Conservation (phyloP, 495 filamentous ascomycete species). For the Hypoxylon fuscum region DNA sequence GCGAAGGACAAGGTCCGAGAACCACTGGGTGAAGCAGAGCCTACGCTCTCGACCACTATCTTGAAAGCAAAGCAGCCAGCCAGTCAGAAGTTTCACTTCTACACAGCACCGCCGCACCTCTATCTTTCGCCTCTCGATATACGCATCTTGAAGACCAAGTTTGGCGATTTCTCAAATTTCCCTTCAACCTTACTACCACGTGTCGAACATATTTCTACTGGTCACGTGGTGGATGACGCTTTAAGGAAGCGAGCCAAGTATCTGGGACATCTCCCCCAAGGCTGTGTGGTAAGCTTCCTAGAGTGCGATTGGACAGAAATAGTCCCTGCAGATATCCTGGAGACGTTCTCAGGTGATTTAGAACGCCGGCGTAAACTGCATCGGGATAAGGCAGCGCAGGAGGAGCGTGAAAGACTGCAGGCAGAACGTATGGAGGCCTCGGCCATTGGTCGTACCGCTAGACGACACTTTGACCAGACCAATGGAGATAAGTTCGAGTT, state of each 20-base stretch:
- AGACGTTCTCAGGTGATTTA: slow-evolving; percentile 76
- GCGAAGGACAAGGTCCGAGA: slow-evolving; percentile 72
- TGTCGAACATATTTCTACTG: slow-evolving; percentile 90
- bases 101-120: slow-evolving; percentile 87
- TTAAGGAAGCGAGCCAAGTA: slow-evolving; percentile 89
- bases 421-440: slow-evolving; percentile 83
- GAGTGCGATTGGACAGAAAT: slow-evolving; percentile 98
- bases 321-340: slow-evolving; percentile 77
- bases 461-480: slow-evolving; percentile 46
- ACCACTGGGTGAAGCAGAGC: slow-evolving; percentile 7
- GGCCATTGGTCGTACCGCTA: slow-evolving; percentile 49
- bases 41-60: slow-evolving; percentile 1
- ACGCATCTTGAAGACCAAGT: slow-evolving; percentile 89
- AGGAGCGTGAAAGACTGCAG: slow-evolving; percentile 88
- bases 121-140: slow-evolving; percentile 96
- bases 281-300: slow-evolving; percentile 91
- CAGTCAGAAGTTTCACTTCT: slow-evolving; percentile 77
- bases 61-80: slow-evolving; percentile 42
- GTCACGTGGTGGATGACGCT: slow-evolving; percentile 90
- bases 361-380: slow-evolving; percentile 81
- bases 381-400: slow-evolving; percentile 83
- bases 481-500: slow-evolving; percentile 49
- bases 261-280: slow-evolving; percentile 87
- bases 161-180: slow-evolving; percentile 82
- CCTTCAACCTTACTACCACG: slow-evolving; percentile 90